phyloP scores from a whole-genome alignment of 129 eudicot genomes.

The Heracleum sosnowskyi region DNA sequence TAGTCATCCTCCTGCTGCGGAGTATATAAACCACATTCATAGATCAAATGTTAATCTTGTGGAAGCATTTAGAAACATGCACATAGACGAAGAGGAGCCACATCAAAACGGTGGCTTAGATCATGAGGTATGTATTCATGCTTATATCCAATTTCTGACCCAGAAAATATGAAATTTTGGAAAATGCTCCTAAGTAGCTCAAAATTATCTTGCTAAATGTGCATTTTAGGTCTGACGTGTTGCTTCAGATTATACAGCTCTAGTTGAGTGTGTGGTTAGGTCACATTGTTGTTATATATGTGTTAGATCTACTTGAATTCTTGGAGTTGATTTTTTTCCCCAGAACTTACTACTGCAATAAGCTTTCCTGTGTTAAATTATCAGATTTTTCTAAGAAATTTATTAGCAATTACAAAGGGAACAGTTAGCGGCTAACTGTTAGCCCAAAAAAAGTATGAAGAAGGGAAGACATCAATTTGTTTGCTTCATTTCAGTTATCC shows the following conservation, averaged over 20 bases:
- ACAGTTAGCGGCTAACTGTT: too few relatives aligned
- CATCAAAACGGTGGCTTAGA: slow-evolving; percentile 73
- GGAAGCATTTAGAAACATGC: slow-evolving; percentile 77
- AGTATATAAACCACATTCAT: slow-evolving; percentile 61
- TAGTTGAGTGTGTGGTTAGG: neutral
- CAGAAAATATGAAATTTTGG: neutral
- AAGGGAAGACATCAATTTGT: too few relatives aligned
- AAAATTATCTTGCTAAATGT: neutral
- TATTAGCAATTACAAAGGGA: neutral
- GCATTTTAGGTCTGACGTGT: neutral
- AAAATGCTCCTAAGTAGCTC: neutral
- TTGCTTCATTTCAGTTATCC: neutral
- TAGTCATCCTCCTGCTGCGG: slow-evolving; percentile 74
- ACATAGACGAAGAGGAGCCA: slow-evolving; percentile 61
- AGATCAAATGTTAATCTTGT: slow-evolving; percentile 72
- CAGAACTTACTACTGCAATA: neutral
- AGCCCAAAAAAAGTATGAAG: neutral
- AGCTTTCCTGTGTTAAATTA: neutral
- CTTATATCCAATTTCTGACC: neutral
- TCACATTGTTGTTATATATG: slow-evolving; percentile 17
- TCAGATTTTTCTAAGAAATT: neutral
- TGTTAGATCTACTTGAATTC: slow-evolving; percentile 7
- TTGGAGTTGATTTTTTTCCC: neutral
- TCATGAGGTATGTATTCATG: slow-evolving; percentile 48
- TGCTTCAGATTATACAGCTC: neutral